Evolutionary conservation across 176 grass and related monocot genomes (phyloP), one percentile per base, ranked within the genome.

Genomic region (Cenchrus fungigraminus): DNA sequence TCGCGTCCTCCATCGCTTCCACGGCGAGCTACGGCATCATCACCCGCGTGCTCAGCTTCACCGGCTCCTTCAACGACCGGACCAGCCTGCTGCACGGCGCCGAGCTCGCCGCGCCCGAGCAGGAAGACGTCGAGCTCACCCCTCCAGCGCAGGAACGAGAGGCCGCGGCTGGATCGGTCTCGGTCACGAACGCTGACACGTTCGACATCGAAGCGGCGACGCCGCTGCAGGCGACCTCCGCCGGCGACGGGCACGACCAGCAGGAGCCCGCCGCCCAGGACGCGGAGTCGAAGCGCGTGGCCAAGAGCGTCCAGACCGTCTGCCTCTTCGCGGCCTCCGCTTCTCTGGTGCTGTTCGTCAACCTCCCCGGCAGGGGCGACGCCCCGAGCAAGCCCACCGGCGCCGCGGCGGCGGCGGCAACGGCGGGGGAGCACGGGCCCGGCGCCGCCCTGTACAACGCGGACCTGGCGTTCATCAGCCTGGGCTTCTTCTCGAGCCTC

Each of bases 401-500:
- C 79, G 31, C 0, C 12, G 51, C 7, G 16, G 17, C 17, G 0
- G 12, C 52, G 8, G 7, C 25, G 8, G 7, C 25, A 3, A 3
- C 3, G 28, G 14, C 14, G 28, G 6, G 6, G 3, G 47, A 13
- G n/a, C n/a, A 14, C 50, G 53, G 25, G 8, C 4, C 6, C 6
- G 20, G 12, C 28, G 6, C 8, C 9, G 10, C 9, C 1, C 6
- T 78, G 28, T 46, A 73, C 81, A 20, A 5, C 51, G 51, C 17
- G 3, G 32, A 60, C 71, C 6, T 84, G 51, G 65, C 15, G 4
- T 78, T 78, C 55, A 57, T 76, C 7, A 32, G 52, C 51, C 72
- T 77, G 0, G 63, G 72, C 8, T 7, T 88, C 20, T 73, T 84
- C 81, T 49, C 87, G 2, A 88, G 87, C 87, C 72, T 88, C 4